phyloP scores from a whole-genome alignment of 2,329 filamentous ascomycete species.

The Phaeophleospora eucalypticola region DNA sequence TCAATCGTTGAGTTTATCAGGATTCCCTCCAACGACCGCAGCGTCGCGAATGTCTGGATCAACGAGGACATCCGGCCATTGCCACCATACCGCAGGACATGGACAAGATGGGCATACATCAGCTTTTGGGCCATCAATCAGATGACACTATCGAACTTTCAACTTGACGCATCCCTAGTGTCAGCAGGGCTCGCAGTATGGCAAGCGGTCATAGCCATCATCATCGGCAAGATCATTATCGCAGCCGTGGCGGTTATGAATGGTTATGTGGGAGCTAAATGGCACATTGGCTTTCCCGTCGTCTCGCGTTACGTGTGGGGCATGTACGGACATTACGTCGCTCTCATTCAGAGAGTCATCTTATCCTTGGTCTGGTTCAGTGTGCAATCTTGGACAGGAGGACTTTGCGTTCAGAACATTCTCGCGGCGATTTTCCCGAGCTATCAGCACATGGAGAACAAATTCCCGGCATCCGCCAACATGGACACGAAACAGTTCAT shows the following conservation, averaged over 20 bases:
- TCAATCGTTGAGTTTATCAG: constrained; percentile 17
- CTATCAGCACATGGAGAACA: constrained; percentile 51
- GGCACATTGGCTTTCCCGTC: constrained; percentile 54
- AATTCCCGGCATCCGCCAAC: constrained; percentile 44
- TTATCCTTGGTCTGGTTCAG: constrained; percentile 50
- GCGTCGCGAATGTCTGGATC: constrained; percentile 34
- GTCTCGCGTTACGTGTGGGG: constrained; percentile 54
- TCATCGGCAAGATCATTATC: constrained; percentile 48
- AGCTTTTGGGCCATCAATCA: constrained; percentile 41
- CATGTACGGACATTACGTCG: constrained; percentile 52
- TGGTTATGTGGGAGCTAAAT: constrained; percentile 43
- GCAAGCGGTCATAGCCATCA: constrained; percentile 39
- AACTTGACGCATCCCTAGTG: constrained; percentile 37
- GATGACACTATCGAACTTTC: constrained; percentile 36
- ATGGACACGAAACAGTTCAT: constrained; percentile 46
- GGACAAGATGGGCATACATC: constrained; percentile 37
- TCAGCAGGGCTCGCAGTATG: constrained; percentile 39
- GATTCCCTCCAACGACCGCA: constrained; percentile 23
- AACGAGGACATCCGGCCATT: constrained; percentile 42
- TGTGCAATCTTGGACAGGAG: constrained; percentile 62
- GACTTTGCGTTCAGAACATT: constrained; percentile 50
- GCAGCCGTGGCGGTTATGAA: constrained; percentile 56
- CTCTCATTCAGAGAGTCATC: constrained; percentile 51
- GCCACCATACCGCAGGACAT: constrained; percentile 37
- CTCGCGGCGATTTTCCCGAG: constrained; percentile 56